phyloP scores from a whole-genome alignment of 345 rosid species.

The Citrus unshiu region DNA sequence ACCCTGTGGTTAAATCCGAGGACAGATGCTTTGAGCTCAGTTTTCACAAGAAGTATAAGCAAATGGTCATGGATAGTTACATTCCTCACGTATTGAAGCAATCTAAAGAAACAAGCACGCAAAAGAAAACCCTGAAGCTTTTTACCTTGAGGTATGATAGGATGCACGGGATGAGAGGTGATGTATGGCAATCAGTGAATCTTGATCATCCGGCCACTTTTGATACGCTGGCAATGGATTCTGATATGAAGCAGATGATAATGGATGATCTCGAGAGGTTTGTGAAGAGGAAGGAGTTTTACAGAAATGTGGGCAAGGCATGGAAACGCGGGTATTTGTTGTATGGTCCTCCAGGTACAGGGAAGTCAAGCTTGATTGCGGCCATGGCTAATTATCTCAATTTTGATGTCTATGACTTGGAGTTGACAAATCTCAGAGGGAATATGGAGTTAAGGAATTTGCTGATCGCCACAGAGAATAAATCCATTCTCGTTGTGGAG shows the following conservation, averaged over 20 bases:
- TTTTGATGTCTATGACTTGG: constrained; percentile 20
- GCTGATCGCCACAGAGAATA: constrained; percentile 29
- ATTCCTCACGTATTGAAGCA: constrained; percentile 19
- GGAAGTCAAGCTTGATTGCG: constrained; percentile 35
- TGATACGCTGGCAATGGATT: constrained; percentile 26
- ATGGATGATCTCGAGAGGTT: constrained; percentile 33
- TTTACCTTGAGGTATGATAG: constrained; percentile 15
- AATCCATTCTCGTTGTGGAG: constrained; percentile 30
- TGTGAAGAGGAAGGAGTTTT: constrained; percentile 26
- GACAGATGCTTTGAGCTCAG: constrained; percentile 20
- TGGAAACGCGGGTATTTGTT: constrained; percentile 32
- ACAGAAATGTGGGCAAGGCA: constrained; percentile 30
- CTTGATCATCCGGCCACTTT: constrained; percentile 31
- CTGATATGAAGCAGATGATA: constrained; percentile 18
- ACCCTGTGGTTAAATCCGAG: background rate
- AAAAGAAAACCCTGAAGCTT: constrained; percentile 23
- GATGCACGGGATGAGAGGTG: background rate
- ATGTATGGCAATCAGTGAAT: constrained; percentile 27
- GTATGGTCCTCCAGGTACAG: constrained; percentile 30
- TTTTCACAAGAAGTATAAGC: constrained; percentile 34
- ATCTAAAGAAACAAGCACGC: constrained; percentile 12
- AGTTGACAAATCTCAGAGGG: constrained; percentile 20
- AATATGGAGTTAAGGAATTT: constrained; percentile 19
- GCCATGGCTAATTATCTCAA: constrained; percentile 30
- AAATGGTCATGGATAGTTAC: constrained; percentile 22